These are phyloP conservation scores for Globisporangium nunn DNA, from an alignment of 352 stramenopile species.

Conservation along the genomic window DNA sequence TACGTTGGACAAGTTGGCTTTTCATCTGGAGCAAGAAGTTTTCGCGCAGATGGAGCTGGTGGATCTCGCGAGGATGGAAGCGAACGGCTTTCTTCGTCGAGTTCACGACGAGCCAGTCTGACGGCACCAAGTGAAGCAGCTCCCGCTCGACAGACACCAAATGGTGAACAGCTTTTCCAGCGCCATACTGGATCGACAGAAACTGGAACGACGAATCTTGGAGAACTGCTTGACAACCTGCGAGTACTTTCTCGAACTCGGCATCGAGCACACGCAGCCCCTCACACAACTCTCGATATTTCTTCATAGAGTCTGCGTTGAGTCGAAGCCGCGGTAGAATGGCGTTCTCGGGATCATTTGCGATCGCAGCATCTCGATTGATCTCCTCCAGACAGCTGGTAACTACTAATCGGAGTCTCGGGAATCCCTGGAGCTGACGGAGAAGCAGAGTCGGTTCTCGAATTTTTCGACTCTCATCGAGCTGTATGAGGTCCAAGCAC, in stretches of 20 bases:
- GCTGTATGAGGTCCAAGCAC: not conserved
- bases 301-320: not conserved
- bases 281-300: not conserved
- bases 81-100: constrained; percentile 36
- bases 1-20: constrained; percentile 17
- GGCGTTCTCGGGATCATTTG: not conserved
- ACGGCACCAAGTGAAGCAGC: constrained; percentile 15
- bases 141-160: constrained; percentile 10
- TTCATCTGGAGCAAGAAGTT: constrained; percentile 27
- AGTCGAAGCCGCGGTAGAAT: not conserved
- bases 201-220: constrained; percentile 18
- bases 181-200: constrained; percentile 19
- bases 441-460: not conserved
- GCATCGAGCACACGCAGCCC: not conserved
- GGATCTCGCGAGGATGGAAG: constrained; percentile 29
- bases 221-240: constrained; percentile 2
- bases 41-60: constrained; percentile 26
- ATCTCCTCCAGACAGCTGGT: not conserved
- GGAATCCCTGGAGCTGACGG: not conserved
- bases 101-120: constrained; percentile 37
- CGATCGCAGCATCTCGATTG: not conserved
- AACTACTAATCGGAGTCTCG: not conserved
- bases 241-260: not conserved
- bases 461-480: not conserved
- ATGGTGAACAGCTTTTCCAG: constrained; percentile 20